phyloP scores from a whole-genome alignment of 768 basidiomycete species.

The Trametes coccinea region DNA sequence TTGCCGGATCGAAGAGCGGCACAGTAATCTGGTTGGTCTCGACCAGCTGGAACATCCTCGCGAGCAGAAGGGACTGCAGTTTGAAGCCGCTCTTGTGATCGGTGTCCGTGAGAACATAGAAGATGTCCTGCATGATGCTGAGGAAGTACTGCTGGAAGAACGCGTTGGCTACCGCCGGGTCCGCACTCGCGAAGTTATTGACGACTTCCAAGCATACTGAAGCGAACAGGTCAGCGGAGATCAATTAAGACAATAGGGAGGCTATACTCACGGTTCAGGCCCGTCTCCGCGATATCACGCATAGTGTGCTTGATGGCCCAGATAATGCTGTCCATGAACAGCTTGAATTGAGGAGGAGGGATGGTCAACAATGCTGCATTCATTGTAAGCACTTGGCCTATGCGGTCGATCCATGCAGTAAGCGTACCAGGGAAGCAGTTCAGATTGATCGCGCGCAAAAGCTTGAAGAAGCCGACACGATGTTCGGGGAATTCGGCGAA shows the following conservation, averaged over 20 bases:
- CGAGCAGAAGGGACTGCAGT: conserved; percentile 88
- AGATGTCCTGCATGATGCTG: conserved; percentile 90
- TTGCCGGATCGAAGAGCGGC: conserved; percentile 81
- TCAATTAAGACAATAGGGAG: background rate
- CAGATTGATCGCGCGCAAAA: conserved; percentile 88
- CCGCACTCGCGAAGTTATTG: conserved; percentile 89
- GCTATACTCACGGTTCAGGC: conserved; percentile 62
- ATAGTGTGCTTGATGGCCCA: conserved; percentile 99
- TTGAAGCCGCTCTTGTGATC: conserved; percentile 99
- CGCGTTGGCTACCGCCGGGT: conserved; percentile 75
- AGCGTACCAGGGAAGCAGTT: conserved; percentile 93
- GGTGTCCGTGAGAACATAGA: conserved; percentile 96
- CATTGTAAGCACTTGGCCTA: background rate
- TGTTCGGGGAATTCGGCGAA: conserved; percentile 99
- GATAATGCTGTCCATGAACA: conserved; percentile 96
- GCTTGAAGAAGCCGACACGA: conserved; percentile 94
- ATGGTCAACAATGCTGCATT: conserved; percentile 73
- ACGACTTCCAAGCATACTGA: conserved; percentile 90
- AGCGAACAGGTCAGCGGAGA: background rate
- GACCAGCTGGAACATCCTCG: conserved; percentile 90
- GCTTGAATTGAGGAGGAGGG: conserved; percentile 92
- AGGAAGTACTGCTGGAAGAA: conserved; percentile 98
- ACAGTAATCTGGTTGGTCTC: conserved; percentile 77
- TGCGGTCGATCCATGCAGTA: background rate
- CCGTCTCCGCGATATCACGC: conserved; percentile 96